These are phyloP conservation scores for Collybiopsis confluens DNA, from an alignment of 768 basidiomycete species.

Conservation along the genomic window DNA sequence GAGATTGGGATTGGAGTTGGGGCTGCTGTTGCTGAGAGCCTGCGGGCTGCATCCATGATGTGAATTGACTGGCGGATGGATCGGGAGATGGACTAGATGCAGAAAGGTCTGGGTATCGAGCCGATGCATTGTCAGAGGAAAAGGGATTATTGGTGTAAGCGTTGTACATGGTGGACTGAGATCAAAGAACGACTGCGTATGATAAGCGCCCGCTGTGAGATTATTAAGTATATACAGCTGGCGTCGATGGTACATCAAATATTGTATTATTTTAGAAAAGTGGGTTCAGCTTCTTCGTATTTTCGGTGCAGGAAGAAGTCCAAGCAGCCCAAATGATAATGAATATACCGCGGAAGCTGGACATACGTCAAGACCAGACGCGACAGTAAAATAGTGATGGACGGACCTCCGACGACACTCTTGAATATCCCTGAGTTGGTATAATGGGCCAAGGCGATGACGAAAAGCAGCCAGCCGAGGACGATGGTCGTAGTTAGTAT, in stretches of 20 bases:
- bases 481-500: conserved; percentile 65
- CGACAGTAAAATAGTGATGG: background rate
- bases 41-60: conserved; percentile 30
- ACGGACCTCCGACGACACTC: conserved; percentile 61
- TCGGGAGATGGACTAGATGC: conserved; percentile 16
- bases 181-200: background rate
- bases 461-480: conserved; percentile 61
- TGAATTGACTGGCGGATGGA: conserved; percentile 27
- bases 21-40: conserved; percentile 15
- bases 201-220: no score
- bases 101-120: conserved; percentile 65
- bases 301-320: conserved; percentile 64
- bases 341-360: conserved; percentile 69
- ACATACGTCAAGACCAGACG: no score
- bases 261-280: no score
- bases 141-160: conserved; percentile 61
- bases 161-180: conserved; percentile 7
- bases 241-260: no score
- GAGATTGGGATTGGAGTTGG: conserved; percentile 27
- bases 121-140: conserved; percentile 44
- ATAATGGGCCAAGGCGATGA: conserved; percentile 63
- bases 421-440: conserved; percentile 59
- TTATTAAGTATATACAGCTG: no score
- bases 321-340: conserved; percentile 69
- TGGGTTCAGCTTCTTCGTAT: conserved; percentile 24